Percentiles rank a stretch among this genome's conserved stretches.
Conservation (phyloP, 345 rosid species). For the Kernera saxatilis region DNA sequence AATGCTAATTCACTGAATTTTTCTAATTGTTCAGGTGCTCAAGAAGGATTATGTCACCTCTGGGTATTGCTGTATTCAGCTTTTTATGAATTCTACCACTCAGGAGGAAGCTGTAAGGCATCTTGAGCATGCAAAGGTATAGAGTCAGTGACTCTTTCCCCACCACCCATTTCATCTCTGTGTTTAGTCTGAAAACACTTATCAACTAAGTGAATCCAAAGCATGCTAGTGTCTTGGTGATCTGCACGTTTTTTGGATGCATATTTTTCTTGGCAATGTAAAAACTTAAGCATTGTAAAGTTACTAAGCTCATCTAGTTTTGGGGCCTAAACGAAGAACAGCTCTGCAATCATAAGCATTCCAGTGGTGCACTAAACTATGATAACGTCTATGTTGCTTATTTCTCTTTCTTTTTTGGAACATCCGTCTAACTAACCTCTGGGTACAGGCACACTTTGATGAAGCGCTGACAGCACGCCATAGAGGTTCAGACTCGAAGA, state of each 20-base stretch:
- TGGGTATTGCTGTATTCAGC: slow-evolving; percentile 91
- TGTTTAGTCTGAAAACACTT: neutral
- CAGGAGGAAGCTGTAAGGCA: slow-evolving; percentile 92
- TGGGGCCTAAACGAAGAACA: neutral
- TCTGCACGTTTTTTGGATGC: neutral
- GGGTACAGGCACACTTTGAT: slow-evolving; percentile 81
- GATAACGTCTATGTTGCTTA: neutral
- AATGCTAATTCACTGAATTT: neutral
- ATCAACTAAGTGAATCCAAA: neutral
- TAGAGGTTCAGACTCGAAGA: slow-evolving; percentile 69
- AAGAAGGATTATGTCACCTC: slow-evolving; percentile 94
- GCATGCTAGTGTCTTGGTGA: slow-evolving; percentile 1
- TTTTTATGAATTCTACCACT: slow-evolving; percentile 81
- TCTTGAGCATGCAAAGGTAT: slow-evolving; percentile 87
- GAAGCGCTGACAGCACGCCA: slow-evolving; percentile 79
- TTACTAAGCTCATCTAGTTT: neutral
- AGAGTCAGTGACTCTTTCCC: slow-evolving; percentile 1
- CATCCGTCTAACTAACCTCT: slow-evolving; percentile 17
- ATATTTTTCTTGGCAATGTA: neutral
- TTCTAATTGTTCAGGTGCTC: slow-evolving; percentile 55
- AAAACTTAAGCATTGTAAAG: neutral
- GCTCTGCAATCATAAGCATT: neutral
- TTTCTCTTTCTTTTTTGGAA: neutral
- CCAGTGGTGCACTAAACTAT: neutral
- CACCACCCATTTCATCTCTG: slow-evolving; percentile 11